Evolutionary conservation across 2,329 filamentous ascomycete species (phyloP).

Genomic region (Aspergillus sp.): DNA sequence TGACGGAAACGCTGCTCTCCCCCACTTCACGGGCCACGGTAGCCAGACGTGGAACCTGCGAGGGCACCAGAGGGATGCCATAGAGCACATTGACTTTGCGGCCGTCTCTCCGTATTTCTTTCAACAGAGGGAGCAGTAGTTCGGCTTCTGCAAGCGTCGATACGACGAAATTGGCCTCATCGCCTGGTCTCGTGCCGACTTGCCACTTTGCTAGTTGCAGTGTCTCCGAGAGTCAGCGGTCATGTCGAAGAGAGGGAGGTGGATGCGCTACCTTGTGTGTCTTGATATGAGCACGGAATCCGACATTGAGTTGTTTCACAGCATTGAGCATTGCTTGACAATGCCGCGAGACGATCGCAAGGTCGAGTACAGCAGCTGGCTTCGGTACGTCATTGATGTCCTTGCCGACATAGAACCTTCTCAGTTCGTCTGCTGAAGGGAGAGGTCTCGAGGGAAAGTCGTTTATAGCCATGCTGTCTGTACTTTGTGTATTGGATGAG

Average conservation of each 20-base stretch:
- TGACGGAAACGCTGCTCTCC: slow-evolving; percentile 56
- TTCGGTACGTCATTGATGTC: slow-evolving; percentile 59
- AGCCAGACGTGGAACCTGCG: slow-evolving; percentile 59
- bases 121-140: slow-evolving; percentile 59
- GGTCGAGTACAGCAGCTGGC: slow-evolving; percentile 67
- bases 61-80: slow-evolving; percentile 65
- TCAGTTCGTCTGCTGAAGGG: slow-evolving; percentile 7
- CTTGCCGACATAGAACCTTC: slow-evolving; percentile 55
- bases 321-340: slow-evolving; percentile 70
- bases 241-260: not conserved
- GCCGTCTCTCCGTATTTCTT: slow-evolving; percentile 54
- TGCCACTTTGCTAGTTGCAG: slow-evolving; percentile 65
- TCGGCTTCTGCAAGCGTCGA: slow-evolving; percentile 76
- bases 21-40: slow-evolving; percentile 56
- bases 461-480: too few relatives aligned
- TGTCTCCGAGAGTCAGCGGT: slow-evolving; percentile 50
- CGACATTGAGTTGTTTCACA: slow-evolving; percentile 56
- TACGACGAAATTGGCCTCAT: slow-evolving; percentile 60
- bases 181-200: slow-evolving; percentile 56
- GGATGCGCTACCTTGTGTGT: slow-evolving; percentile 66
- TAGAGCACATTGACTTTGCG: slow-evolving; percentile 67
- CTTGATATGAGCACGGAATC: slow-evolving; percentile 76
- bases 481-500: not conserved
- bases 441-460: not conserved
- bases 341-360: slow-evolving; percentile 63